phyloP scores from a whole-genome alignment of 2,329 filamentous ascomycete species.

The Cadophora sp. region DNA sequence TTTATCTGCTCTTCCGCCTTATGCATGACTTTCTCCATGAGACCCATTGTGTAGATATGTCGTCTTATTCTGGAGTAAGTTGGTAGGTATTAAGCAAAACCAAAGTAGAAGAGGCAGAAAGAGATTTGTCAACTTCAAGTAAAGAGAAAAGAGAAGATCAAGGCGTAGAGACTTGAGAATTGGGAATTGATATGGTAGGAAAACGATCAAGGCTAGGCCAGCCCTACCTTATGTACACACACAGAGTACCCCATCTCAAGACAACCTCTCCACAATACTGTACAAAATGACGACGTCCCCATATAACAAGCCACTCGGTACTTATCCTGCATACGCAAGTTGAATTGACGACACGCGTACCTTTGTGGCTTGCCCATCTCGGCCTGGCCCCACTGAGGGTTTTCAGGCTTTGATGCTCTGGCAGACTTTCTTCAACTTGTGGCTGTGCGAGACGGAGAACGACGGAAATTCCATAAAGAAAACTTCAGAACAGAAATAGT shows the following conservation, averaged over 20 bases:
- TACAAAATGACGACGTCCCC: background rate
- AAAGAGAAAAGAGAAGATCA: too few species aligned
- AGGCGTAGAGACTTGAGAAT: background rate
- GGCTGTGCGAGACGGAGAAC: constrained; percentile 3
- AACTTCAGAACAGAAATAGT: background rate
- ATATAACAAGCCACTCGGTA: background rate
- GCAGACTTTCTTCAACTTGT: background rate
- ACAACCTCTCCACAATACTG: background rate
- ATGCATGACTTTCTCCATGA: constrained; percentile 19
- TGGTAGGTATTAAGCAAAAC: too few species aligned
- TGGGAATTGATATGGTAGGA: background rate
- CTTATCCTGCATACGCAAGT: background rate
- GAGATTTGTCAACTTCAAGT: too few species aligned
- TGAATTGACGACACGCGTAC: constrained; percentile 9
- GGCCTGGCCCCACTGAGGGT: background rate
- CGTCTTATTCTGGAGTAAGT: background rate
- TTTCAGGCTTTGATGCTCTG: constrained; percentile 1
- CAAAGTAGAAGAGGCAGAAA: too few species aligned
- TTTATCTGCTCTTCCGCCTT: constrained; percentile 19
- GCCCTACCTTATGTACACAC: constrained; percentile 15
- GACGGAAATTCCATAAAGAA: background rate
- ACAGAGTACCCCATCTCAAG: constrained; percentile 7
- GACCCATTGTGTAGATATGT: constrained; percentile 5
- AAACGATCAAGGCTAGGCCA: background rate
- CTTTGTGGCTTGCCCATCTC: constrained; percentile 1